phyloP scores from a whole-genome alignment of 2,329 filamentous ascomycete genomes.

The Clonostachys sp. region DNA sequence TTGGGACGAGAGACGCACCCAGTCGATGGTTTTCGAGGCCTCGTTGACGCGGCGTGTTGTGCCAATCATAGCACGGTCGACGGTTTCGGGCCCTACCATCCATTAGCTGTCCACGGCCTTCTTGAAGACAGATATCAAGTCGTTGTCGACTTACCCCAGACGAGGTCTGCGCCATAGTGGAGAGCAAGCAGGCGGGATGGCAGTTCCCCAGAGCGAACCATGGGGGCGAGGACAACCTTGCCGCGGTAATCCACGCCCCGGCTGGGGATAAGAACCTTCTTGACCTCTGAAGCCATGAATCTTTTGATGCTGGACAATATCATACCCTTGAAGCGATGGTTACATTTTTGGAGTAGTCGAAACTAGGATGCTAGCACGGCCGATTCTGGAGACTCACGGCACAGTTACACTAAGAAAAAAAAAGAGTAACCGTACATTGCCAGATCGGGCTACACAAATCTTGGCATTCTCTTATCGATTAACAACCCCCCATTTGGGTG shows the following conservation, averaged over 20 bases:
- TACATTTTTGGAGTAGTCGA: no score
- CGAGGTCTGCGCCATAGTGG: conserved; percentile 92
- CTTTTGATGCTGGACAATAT: conserved; percentile 29
- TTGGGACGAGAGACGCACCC: conserved; percentile 71
- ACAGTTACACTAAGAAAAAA: no score
- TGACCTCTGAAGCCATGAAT: conserved; percentile 54
- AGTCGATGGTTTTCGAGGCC: conserved; percentile 77
- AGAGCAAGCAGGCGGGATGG: conserved; percentile 84
- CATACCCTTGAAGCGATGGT: conserved; percentile 14
- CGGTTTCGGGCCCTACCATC: conserved; percentile 75
- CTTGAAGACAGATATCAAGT: not conserved
- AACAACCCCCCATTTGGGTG: no score
- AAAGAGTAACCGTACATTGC: no score
- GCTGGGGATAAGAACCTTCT: conserved; percentile 76
- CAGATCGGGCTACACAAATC: no score
- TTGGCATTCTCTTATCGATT: no score
- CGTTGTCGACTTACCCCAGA: conserved; percentile 68
- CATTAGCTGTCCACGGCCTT: not conserved
- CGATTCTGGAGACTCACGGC: no score
- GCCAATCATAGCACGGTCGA: conserved; percentile 89
- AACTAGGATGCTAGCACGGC: no score
- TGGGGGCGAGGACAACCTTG: conserved; percentile 92
- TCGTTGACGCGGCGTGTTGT: conserved; percentile 74
- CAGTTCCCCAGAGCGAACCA: conserved; percentile 96
- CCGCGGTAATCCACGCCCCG: conserved; percentile 91